Percentiles rank a stretch among this genome's conserved stretches.
phyloP scores from a whole-genome alignment of 2,329 filamentous ascomycete genomes.

The Lasiodiplodia citricola region DNA sequence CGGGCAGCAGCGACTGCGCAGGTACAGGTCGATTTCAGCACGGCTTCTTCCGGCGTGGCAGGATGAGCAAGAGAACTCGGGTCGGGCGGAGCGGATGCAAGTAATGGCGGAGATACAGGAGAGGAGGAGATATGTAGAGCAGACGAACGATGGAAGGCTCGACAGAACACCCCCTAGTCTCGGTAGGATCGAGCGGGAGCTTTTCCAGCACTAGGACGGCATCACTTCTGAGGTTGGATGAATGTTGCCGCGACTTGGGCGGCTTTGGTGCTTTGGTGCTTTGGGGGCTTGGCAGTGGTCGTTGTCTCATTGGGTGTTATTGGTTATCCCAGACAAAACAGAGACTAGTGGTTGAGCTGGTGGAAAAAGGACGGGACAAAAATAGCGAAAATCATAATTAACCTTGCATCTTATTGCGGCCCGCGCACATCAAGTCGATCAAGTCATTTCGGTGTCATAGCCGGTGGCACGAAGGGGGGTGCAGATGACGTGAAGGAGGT shows the following conservation, averaged over 20 bases:
- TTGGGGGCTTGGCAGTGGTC: background rate
- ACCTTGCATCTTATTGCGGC: background rate
- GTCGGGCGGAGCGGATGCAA: constrained; percentile 33
- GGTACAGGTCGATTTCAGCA: constrained; percentile 16
- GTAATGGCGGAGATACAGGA: constrained; percentile 35
- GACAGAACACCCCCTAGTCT: constrained; percentile 45
- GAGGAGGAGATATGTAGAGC: constrained; percentile 28
- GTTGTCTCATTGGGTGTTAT: background rate
- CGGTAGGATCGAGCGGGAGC: constrained; percentile 39
- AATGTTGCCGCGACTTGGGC: constrained; percentile 11
- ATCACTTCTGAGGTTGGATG: background rate
- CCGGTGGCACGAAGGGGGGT: background rate
- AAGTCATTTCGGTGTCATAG: background rate
- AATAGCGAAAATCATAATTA: constrained; percentile 1
- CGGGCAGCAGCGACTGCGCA: constrained; percentile 17
- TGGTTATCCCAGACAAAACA: background rate
- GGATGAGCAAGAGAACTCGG: constrained; percentile 43
- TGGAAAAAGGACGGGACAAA: background rate
- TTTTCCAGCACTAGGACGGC: constrained; percentile 23
- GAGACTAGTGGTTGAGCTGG: background rate
- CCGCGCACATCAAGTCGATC: background rate
- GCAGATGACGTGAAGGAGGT: constrained; percentile 6
- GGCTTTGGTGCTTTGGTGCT: background rate
- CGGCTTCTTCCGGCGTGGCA: constrained; percentile 31
- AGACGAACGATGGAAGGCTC: constrained; percentile 33